A percentile compares a stretch with the other conserved stretches of the same genome.
Conservation (phyloP, 2,329 filamentous ascomycete genomes). For the Eutypella sp. region DNA sequence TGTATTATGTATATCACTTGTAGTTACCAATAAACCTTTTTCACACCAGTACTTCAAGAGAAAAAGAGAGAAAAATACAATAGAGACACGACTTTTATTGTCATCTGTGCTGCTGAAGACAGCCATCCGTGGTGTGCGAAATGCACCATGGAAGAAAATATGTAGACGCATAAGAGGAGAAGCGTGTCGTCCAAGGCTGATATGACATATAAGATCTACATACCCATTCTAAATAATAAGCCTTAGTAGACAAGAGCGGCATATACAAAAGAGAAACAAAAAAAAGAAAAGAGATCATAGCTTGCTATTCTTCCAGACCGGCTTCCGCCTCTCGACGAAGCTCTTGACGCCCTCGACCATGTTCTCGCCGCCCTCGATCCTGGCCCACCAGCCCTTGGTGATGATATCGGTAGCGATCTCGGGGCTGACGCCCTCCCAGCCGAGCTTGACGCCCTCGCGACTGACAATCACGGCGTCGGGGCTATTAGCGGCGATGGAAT, state of each 20-base stretch:
- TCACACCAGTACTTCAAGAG: no score
- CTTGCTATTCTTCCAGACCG: constrained; percentile 62
- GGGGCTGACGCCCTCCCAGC: constrained; percentile 65
- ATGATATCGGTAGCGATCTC: constrained; percentile 56
- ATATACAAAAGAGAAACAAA: not conserved
- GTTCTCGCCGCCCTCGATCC: constrained; percentile 63
- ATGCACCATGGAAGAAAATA: no score
- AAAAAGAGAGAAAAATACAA: no score
- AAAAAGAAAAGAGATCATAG: constrained; percentile 32
- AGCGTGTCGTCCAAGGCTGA: no score
- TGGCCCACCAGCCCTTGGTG: constrained; percentile 52
- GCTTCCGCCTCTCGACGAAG: constrained; percentile 71
- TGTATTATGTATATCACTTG: no score
- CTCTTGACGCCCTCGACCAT: constrained; percentile 68
- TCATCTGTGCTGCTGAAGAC: no score
- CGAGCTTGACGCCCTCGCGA: constrained; percentile 64
- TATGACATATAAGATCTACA: no score
- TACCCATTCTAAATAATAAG: no score
- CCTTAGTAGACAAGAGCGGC: not conserved
- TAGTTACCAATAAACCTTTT: no score
- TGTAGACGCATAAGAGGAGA: no score
- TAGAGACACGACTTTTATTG: no score
- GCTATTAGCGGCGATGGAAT: constrained; percentile 58
- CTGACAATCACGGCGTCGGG: constrained; percentile 74
- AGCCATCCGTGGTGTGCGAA: no score